Conservation (phyloP, 2,329 filamentous ascomycete genomes). For the Venturia oleaginea region DNA sequence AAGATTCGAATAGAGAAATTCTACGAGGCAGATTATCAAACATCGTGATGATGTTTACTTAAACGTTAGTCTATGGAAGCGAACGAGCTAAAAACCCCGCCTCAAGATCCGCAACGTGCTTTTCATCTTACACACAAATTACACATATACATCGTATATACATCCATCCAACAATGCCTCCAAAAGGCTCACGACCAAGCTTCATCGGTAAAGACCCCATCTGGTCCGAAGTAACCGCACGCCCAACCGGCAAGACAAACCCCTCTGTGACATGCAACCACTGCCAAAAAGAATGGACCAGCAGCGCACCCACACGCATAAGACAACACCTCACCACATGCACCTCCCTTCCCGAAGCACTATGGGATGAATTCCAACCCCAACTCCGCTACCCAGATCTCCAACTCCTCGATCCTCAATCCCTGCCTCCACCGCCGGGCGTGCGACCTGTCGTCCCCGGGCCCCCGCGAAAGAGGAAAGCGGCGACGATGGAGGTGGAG, state of each 20-base stretch:
- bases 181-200: background rate
- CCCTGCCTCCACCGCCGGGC: background rate
- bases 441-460: background rate
- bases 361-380: background rate
- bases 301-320: background rate
- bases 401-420: background rate
- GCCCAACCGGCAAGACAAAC: slow-evolving; percentile 1
- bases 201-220: slow-evolving; percentile 1
- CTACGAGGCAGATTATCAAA: too few relatives aligned
- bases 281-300: background rate
- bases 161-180: background rate
- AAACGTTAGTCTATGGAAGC: background rate
- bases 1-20: too few relatives aligned
- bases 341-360: background rate
- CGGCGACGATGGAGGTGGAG: background rate
- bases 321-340: background rate
- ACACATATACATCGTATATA: slow-evolving; percentile 1
- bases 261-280: background rate
- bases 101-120: background rate
- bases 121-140: background rate
- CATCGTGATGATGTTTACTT: background rate
- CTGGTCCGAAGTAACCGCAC: background rate
- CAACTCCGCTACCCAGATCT: background rate
- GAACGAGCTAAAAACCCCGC: background rate
- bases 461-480: background rate